A percentile compares a stretch with the other conserved stretches of the same genome.
These are phyloP conservation scores for Cymbopogon citratus DNA, from an alignment of 176 grass and related monocot genomes.

Conservation along the genomic window DNA sequence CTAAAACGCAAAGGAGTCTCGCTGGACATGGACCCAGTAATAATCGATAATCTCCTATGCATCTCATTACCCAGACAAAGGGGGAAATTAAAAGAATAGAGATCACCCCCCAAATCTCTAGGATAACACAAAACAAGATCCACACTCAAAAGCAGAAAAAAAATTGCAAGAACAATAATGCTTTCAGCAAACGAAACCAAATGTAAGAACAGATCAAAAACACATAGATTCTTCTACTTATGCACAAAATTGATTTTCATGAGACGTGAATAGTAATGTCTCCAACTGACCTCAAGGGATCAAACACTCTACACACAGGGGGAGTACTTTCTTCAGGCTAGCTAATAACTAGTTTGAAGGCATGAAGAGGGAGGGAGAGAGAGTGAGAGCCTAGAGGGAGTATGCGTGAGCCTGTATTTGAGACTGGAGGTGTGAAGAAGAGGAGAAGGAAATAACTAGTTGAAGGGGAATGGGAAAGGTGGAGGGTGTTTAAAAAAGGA, in stretches of 20 bases:
- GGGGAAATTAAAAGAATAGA: too few species aligned
- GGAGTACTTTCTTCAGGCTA: neutral
- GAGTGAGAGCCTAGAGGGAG: neutral
- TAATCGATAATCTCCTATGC: neutral
- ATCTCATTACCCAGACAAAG: neutral
- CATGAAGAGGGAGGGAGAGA: neutral
- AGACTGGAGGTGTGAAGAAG: neutral
- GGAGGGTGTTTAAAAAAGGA: conserved; percentile 12
- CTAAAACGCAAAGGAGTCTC: too few species aligned
- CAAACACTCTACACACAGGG: neutral
- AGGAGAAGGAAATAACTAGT: conserved; percentile 16
- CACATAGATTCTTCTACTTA: neutral
- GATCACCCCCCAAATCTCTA: neutral
- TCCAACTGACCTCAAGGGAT: conserved; percentile 31
- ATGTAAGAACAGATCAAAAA: neutral
- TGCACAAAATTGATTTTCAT: neutral
- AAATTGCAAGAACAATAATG: neutral
- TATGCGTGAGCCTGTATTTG: conserved; percentile 3
- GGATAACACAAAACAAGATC: neutral
- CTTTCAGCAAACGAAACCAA: neutral
- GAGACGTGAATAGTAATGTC: neutral
- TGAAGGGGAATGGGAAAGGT: neutral
- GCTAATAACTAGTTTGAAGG: neutral
- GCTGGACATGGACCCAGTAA: neutral
- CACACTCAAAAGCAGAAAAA: too few species aligned